These are phyloP conservation scores for Blastobotrys niveus DNA, from an alignment of 1,139 yeast genomes.

Conservation along the genomic window DNA sequence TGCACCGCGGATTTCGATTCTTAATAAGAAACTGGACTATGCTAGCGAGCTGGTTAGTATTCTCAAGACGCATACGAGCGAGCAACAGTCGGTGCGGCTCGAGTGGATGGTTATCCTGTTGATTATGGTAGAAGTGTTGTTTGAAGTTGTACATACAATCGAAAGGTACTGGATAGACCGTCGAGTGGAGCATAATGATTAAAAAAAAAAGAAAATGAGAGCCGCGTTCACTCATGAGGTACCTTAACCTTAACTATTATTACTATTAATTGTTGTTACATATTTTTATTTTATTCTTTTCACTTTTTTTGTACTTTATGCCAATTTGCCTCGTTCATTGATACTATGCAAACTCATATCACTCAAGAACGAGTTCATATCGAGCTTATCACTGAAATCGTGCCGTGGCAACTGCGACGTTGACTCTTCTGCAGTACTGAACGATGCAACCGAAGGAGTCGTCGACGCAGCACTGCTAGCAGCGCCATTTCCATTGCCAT, in stretches of 20 bases:
- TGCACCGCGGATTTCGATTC: slow-evolving; percentile 65
- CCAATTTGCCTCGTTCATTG: slow-evolving; percentile 24
- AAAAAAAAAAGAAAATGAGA: neutral
- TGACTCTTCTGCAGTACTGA: slow-evolving; percentile 9
- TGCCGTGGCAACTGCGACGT: slow-evolving; percentile 3
- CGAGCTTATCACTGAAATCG: slow-evolving; percentile 18
- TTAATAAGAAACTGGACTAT: slow-evolving; percentile 81
- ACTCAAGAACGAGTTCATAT: slow-evolving; percentile 22
- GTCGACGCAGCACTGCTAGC: neutral
- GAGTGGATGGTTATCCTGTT: slow-evolving; percentile 85
- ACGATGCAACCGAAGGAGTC: slow-evolving; percentile 4
- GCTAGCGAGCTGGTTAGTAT: slow-evolving; percentile 86
- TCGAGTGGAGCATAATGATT: neutral
- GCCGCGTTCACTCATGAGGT: neutral
- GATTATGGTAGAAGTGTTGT: slow-evolving; percentile 77
- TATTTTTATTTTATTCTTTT: neutral
- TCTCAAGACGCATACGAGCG: slow-evolving; percentile 65
- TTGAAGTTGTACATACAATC: slow-evolving; percentile 63
- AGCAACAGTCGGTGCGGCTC: slow-evolving; percentile 65
- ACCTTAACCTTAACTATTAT: too few species aligned
- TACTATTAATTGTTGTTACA: too few species aligned
- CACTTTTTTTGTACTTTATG: neutral
- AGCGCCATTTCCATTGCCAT: neutral
- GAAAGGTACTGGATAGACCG: slow-evolving; percentile 34
- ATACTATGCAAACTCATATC: slow-evolving; percentile 17